Percentiles rank a stretch among this genome's conserved stretches.
phyloP scores from a whole-genome alignment of 495 filamentous ascomycete species.

The Aspergillus sclerotiicarbonarius region DNA sequence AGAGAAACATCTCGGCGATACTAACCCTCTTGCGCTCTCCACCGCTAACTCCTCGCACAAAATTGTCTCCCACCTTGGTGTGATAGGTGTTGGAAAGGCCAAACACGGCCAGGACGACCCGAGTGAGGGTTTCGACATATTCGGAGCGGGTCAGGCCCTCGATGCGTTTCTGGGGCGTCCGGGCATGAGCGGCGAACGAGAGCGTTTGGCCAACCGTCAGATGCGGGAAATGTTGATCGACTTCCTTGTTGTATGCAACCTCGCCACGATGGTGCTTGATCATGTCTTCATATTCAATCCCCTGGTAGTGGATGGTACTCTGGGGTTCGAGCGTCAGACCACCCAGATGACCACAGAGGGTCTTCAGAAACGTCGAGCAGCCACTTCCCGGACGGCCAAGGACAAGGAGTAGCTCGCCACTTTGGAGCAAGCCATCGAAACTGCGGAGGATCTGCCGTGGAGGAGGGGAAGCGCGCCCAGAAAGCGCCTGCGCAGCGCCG shows the following conservation, averaged over 20 bases:
- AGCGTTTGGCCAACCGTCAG: slow-evolving; percentile 65
- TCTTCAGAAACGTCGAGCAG: slow-evolving; percentile 39
- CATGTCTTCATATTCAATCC: slow-evolving; percentile 47
- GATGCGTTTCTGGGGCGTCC: slow-evolving; percentile 41
- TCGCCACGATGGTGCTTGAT: slow-evolving; percentile 59
- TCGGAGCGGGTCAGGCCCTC: slow-evolving; percentile 40
- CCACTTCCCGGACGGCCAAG: slow-evolving; percentile 44
- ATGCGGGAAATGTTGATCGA: slow-evolving; percentile 63
- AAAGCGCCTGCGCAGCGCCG: slow-evolving; percentile 26
- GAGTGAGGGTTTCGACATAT: slow-evolving; percentile 40
- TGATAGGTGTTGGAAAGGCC: slow-evolving; percentile 55
- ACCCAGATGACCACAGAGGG: slow-evolving; percentile 34
- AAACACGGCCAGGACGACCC: slow-evolving; percentile 60
- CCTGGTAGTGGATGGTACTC: slow-evolving; percentile 46
- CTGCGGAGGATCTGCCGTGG: slow-evolving; percentile 28
- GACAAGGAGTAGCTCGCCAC: slow-evolving; percentile 39
- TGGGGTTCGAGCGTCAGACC: slow-evolving; percentile 34
- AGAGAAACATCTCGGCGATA: slow-evolving; percentile 53
- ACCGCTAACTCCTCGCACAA: slow-evolving; percentile 70
- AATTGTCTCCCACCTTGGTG: slow-evolving; percentile 43
- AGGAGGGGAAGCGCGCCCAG: slow-evolving; percentile 18
- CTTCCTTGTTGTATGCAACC: slow-evolving; percentile 59
- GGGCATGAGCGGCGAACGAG: slow-evolving; percentile 55
- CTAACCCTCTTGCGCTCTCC: slow-evolving; percentile 68
- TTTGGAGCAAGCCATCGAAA: slow-evolving; percentile 35